A percentile compares a stretch with the other conserved stretches of the same genome.
phyloP scores from a whole-genome alignment of 176 grass and related monocot genomes.

The Triticum timopheevii region DNA sequence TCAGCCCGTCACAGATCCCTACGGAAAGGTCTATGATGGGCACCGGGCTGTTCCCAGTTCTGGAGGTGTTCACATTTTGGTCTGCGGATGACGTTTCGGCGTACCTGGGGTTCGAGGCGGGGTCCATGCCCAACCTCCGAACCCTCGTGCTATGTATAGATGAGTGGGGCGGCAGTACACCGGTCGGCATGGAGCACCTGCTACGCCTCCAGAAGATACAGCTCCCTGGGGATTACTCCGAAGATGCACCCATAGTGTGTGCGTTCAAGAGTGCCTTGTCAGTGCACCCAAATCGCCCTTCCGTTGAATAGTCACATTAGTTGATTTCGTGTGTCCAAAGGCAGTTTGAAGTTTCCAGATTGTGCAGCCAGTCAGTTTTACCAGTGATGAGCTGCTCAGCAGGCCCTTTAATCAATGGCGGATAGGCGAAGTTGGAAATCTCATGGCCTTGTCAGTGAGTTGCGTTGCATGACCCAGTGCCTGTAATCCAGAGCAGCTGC shows the following conservation, averaged over 20 bases:
- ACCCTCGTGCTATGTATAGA: accelerated
- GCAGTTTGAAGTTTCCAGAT: no score
- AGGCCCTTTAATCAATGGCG: no score
- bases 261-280: neutral
- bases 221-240: neutral
- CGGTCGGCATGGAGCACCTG: neutral
- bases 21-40: neutral
- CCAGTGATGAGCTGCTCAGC: no score
- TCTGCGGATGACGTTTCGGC: accelerated
- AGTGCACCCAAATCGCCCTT: no score
- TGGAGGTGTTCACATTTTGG: neutral
- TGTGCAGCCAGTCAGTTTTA: no score
- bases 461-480: no score
- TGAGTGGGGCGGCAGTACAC: neutral
- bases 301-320: no score
- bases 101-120: neutral
- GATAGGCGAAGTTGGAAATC: no score
- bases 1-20: neutral
- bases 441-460: no score
- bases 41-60: neutral
- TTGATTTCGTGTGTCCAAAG: no score
- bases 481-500: no score
- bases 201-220: neutral
- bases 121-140: neutral
- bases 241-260: neutral